Evolutionary conservation across 805 yeast species (phyloP), one percentile per base, ranked within the genome.

Genomic region (Gaillardinia entomophila): DNA sequence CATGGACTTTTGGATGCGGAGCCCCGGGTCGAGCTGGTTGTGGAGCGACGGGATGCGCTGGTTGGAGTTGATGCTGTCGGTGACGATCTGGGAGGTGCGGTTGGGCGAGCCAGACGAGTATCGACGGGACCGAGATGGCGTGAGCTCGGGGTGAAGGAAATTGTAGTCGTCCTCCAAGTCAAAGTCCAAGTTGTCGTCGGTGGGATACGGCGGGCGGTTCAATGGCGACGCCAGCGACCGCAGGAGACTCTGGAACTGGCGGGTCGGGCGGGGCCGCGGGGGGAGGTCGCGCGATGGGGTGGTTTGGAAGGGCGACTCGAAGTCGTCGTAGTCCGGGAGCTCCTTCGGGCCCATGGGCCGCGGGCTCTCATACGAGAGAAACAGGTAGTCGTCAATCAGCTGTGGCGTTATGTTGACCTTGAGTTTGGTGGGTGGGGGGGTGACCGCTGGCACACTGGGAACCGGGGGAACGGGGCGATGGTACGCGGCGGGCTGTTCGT

Each of bases 311-410:
- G n/a, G 11, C 20, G 30, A 20, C 25, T 24, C 25, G 2, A 22
- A 30, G 20, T 20, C 31, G 15, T 52, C 52, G 34, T 62, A 64
- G 12, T 57, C 62, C 4, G 66, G 61, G 15, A 65, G 41, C 27
- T 53, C 60, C 41, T 57, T 55, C 2, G 71, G 71, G 1, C 71
- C 71, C 52, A 51, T 62, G 2, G 63, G 69, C 27, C 53, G 53
- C 12, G 66, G 63, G 24, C 61, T 55, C 4, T 56, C 63, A 32
- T 37, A 41, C 13, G 57, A 51, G 24, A 42, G 27, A 24, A 45
- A 43, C 16, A 60, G 41, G 14, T 50, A 58, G 16, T 53, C 54
- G n/a, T 36, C 37, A n/a, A 18, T 27, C 6, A 8, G 30, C 20
- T 11, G 18, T 15, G 29, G 12, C 13, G 11, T n/a, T 19, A 18